Evolutionary conservation across 352 stramenopile genomes (phyloP), one percentile per base, ranked within the genome.

Genomic region (Phytophthora uliginosa): DNA sequence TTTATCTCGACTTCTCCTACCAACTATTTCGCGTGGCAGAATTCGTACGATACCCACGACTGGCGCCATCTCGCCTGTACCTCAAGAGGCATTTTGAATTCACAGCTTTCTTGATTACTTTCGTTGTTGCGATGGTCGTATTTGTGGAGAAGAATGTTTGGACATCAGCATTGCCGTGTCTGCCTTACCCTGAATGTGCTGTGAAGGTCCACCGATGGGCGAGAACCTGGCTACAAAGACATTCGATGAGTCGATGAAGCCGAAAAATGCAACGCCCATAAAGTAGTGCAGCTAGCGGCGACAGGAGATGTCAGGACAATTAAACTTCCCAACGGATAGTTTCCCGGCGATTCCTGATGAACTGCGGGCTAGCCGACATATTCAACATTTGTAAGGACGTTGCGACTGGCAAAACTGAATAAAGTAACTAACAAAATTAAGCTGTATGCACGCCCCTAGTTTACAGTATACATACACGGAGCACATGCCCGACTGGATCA

Each of bases 181-280:
- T 24, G 15, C 42, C 54, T 12, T 59, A 69, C 26, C 52, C 59
- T 26, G 66, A 73, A 28, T 69, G 66, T 47, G 59, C 28, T 48
- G 53, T 69, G 1, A 69, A 69, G 7, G 59, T 53, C 13, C 59
- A 59, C 12, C 42, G 66, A 50, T 74, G 59, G 59, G 69, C 45
- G 51, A 62, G 7, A 47, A 74, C 31, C 17, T 64, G 8, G 66
- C 66, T 12, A 45, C 52, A 40, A 68, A 64, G 15, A 69, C 58
- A 4, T 69, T 50, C 17, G 33, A 50, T 5, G 54, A 53, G 7
- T 73, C 52, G 60, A 17, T 66, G 8, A 24, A 59, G 1, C 76
- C 81, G 9, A 55, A 40, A 18, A 65, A 69, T 51, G 51, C 54
- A 20, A 74, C 66, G 6, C 17, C n/a, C 12, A 31, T 31, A 71